phyloP scores from a whole-genome alignment of 2,329 filamentous ascomycete genomes.

The Xylariomycetidae sp. region DNA sequence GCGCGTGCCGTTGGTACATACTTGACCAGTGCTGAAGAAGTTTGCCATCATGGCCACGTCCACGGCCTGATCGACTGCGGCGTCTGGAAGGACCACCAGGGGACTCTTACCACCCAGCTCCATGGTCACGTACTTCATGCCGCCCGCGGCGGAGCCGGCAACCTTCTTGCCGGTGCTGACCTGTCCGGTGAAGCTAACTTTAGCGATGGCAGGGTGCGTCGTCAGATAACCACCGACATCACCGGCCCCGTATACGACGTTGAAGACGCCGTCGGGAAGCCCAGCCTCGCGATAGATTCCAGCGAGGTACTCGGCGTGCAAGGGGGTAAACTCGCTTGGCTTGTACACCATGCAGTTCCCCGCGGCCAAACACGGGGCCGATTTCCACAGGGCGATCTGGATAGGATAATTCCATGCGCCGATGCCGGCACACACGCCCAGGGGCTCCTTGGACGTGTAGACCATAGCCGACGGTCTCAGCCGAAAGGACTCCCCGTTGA shows the following conservation, averaged over 20 bases:
- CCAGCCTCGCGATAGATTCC: constrained; percentile 75
- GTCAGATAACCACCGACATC: constrained; percentile 74
- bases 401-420: constrained; percentile 92
- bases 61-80: constrained; percentile 73
- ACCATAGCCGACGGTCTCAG: constrained; percentile 74
- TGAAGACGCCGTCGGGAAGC: constrained; percentile 78
- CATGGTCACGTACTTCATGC: constrained; percentile 90
- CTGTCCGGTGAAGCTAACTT: constrained; percentile 87
- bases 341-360: constrained; percentile 92
- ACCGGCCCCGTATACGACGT: constrained; percentile 77
- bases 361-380: constrained; percentile 76
- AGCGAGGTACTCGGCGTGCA: constrained; percentile 74
- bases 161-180: constrained; percentile 81
- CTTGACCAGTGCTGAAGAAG: constrained; percentile 86
- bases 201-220: constrained; percentile 67
- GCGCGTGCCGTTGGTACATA: constrained; percentile 88
- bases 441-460: constrained; percentile 74
- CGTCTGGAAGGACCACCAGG: constrained; percentile 74
- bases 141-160: constrained; percentile 66
- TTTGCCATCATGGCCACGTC: constrained; percentile 92
- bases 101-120: constrained; percentile 87
- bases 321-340: constrained; percentile 78
- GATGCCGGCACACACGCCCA: constrained; percentile 82
- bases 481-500: constrained; percentile 75
- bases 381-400: constrained; percentile 88